phyloP scores from a whole-genome alignment of 2,329 filamentous ascomycete species.

The Neofusicoccum sp. region DNA sequence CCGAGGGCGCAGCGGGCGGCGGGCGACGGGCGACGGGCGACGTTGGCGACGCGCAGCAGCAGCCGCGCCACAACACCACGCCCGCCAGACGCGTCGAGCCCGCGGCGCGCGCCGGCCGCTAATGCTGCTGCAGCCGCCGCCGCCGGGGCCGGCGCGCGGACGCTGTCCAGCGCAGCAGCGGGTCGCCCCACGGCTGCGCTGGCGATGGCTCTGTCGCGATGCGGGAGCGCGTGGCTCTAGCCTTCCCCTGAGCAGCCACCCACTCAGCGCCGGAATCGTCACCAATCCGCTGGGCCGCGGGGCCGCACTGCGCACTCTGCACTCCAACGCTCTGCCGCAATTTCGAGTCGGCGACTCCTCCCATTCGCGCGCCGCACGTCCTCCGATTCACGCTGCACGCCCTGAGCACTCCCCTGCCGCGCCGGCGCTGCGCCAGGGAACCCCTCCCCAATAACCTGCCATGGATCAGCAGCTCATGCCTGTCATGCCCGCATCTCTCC shows the following conservation, averaged over 20 bases:
- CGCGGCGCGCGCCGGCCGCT: conserved; percentile 3
- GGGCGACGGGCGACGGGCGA: not conserved
- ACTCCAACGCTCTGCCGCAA: conserved; percentile 14
- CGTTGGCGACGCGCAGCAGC: not conserved
- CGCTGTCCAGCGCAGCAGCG: not conserved
- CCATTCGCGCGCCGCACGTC: conserved; percentile 13
- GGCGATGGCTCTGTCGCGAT: not conserved
- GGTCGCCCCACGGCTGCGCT: not conserved
- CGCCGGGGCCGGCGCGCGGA: not conserved
- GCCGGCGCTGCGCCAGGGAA: conserved; percentile 7
- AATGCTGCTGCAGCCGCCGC: not conserved
- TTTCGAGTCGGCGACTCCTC: conserved; percentile 11
- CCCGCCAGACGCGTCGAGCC: not conserved
- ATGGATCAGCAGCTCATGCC: conserved; percentile 14
- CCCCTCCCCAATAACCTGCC: conserved; percentile 12
- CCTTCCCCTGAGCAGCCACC: conserved; percentile 3
- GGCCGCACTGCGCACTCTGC: not conserved
- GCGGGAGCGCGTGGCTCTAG: conserved; percentile 3
- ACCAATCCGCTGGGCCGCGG: not conserved
- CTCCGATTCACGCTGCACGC: not conserved
- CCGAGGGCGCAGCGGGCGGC: not conserved
- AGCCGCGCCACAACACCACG: conserved; percentile 3
- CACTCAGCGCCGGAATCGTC: not conserved
- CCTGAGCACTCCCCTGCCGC: conserved; percentile 3
- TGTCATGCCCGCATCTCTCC: not conserved